A percentile compares a stretch with the other conserved stretches of the same genome.
Conservation (phyloP, 371 early-diverging fungal genomes). For the Rhizomucor pusillus region DNA sequence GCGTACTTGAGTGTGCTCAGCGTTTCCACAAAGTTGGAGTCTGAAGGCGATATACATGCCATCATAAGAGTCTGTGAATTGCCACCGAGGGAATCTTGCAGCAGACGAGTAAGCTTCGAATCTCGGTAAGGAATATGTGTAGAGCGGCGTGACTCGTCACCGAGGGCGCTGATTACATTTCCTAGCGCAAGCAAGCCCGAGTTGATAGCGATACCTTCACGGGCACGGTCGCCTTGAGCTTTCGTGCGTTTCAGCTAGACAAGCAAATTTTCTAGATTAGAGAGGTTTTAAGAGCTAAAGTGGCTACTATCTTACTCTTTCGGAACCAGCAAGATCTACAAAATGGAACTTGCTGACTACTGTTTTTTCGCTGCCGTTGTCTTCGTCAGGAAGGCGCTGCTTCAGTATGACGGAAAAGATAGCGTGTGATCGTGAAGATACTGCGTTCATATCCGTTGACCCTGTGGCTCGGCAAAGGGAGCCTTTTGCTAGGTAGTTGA, state of each 20-base stretch:
- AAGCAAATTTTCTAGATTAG: conserved; percentile 39
- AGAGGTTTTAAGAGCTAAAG: neutral
- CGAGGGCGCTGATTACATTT: conserved; percentile 97
- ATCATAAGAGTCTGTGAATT: conserved; percentile 90
- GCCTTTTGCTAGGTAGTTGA: conserved; percentile 65
- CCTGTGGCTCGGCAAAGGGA: conserved; percentile 90
- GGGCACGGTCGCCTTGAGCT: conserved; percentile 84
- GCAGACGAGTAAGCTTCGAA: conserved; percentile 87
- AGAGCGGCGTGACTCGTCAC: conserved; percentile 70
- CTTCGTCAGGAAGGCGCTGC: conserved; percentile 28
- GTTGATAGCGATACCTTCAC: conserved; percentile 98
- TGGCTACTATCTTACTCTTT: conserved; percentile 27
- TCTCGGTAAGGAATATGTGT: conserved; percentile 94
- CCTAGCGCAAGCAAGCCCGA: conserved; percentile 95
- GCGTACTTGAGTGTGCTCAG: conserved; percentile 91
- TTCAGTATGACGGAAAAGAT: conserved; percentile 89
- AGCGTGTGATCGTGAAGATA: conserved; percentile 98
- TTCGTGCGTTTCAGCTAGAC: conserved; percentile 43
- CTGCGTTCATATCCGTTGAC: conserved; percentile 96
- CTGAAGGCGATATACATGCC: conserved; percentile 86
- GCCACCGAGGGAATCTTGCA: conserved; percentile 96
- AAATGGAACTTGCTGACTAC: conserved; percentile 87
- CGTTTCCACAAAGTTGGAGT: conserved; percentile 83
- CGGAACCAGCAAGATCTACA: conserved; percentile 94
- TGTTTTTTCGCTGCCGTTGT: conserved; percentile 9